Conservation (phyloP, 2,329 filamentous ascomycete genomes). For the Colletotrichum tropicicola region DNA sequence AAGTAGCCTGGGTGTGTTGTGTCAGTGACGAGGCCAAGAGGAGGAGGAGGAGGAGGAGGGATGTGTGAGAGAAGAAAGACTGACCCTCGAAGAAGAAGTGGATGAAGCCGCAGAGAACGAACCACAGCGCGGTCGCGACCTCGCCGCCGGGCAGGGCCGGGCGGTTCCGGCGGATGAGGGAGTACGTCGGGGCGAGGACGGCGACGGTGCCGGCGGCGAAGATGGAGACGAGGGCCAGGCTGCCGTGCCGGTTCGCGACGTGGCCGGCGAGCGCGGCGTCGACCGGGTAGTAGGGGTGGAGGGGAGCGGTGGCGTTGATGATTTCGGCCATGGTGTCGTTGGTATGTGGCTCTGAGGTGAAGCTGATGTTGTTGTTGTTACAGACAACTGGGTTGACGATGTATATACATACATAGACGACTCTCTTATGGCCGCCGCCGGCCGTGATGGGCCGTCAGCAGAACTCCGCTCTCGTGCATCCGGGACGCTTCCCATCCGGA, state of each 20-base stretch:
- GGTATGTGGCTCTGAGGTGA: too few relatives aligned
- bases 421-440: too few relatives aligned
- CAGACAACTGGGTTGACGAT: too few relatives aligned
- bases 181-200: constrained; percentile 66
- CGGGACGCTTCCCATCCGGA: constrained; percentile 10
- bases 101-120: constrained; percentile 71
- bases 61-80: not conserved
- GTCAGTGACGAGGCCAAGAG: not conserved
- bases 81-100: constrained; percentile 53
- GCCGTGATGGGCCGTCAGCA: too few relatives aligned
- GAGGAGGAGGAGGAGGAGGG: rapidly evolving
- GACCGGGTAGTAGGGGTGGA: constrained; percentile 77
- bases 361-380: too few relatives aligned
- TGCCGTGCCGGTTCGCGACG: constrained; percentile 70
- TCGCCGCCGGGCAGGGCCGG: constrained; percentile 64
- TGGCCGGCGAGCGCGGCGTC: constrained; percentile 70
- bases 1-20: constrained; percentile 55
- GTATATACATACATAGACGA: too few relatives aligned
- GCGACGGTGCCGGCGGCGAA: constrained; percentile 66
- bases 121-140: constrained; percentile 75
- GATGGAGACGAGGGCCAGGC: constrained; percentile 64
- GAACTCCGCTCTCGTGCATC: too few relatives aligned
- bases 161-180: constrained; percentile 60
- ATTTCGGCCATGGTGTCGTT: not conserved
- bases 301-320: constrained; percentile 16